Evolutionary conservation across 768 basidiomycete species (phyloP).

Genomic region (Lyophyllum shimeji): DNA sequence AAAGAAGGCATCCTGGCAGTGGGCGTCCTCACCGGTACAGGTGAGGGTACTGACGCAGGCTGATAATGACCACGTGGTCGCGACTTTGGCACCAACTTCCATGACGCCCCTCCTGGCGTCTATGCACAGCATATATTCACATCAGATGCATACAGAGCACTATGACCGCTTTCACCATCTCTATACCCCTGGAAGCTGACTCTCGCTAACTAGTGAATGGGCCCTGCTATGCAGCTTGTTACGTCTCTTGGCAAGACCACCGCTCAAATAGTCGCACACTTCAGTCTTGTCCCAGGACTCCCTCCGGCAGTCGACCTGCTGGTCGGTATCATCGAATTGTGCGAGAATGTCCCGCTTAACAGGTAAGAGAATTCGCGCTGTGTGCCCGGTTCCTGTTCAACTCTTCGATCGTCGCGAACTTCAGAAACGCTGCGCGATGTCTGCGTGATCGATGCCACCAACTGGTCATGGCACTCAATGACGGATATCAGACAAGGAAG

Average conservation of each 20-base stretch:
- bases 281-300: constrained; percentile 49
- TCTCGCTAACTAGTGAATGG: neutral
- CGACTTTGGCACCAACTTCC: neutral
- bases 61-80: neutral
- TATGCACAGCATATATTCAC: constrained; percentile 5
- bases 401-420: neutral
- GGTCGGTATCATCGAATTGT: constrained; percentile 42
- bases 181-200: neutral
- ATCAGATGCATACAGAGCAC: neutral
- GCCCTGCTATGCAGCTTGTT: constrained; percentile 11
- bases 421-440: constrained; percentile 41
- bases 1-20: constrained; percentile 26
- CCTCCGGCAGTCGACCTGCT: constrained; percentile 40
- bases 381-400: neutral
- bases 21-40: no score
- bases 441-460: constrained; percentile 46
- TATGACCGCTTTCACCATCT: neutral
- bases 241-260: constrained; percentile 33
- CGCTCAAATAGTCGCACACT: constrained; percentile 46
- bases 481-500: constrained; percentile 28
- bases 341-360: constrained; percentile 48
- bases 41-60: no score
- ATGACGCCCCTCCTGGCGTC: neutral
- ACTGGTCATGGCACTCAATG: constrained; percentile 38
- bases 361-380: constrained; percentile 29